phyloP scores from a whole-genome alignment of 169 alveolate genomes.

The Neospora caninum region DNA sequence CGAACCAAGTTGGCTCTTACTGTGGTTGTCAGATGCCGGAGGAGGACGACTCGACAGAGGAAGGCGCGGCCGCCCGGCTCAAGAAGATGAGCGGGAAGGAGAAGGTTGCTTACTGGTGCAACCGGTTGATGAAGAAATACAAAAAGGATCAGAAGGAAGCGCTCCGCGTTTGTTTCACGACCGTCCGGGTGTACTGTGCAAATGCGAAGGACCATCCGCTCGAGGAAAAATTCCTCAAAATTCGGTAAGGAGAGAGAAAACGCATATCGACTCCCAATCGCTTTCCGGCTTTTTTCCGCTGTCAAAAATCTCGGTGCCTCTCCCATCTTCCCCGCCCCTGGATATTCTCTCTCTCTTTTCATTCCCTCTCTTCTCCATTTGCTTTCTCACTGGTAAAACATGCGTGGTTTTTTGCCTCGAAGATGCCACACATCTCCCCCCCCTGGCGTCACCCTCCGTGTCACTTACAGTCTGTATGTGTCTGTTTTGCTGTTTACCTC shows the following conservation, averaged over 20 bases:
- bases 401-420: too few species aligned
- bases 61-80: conserved; percentile 51
- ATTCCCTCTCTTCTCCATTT: too few species aligned
- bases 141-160: conserved; percentile 66
- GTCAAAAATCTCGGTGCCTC: too few species aligned
- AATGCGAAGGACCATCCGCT: conserved; percentile 74
- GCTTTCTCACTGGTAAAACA: too few species aligned
- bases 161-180: conserved; percentile 67
- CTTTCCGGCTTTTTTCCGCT: too few species aligned
- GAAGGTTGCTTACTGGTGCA: conserved; percentile 76
- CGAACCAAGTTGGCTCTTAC: background rate
- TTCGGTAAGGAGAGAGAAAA: conserved; percentile 56
- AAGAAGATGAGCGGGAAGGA: conserved; percentile 68
- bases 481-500: too few species aligned
- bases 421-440: too few species aligned
- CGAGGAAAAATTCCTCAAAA: conserved; percentile 73
- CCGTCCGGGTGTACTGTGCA: conserved; percentile 70
- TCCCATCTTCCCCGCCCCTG: too few species aligned
- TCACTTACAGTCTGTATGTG: too few species aligned
- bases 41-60: conserved; percentile 54
- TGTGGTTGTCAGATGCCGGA: conserved; percentile 57
- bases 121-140: conserved; percentile 69
- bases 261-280: background rate
- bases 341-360: too few species aligned
- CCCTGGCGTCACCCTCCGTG: too few species aligned